phyloP scores from a whole-genome alignment of 139 green algal genomes.

The Eudorina sp. region DNA sequence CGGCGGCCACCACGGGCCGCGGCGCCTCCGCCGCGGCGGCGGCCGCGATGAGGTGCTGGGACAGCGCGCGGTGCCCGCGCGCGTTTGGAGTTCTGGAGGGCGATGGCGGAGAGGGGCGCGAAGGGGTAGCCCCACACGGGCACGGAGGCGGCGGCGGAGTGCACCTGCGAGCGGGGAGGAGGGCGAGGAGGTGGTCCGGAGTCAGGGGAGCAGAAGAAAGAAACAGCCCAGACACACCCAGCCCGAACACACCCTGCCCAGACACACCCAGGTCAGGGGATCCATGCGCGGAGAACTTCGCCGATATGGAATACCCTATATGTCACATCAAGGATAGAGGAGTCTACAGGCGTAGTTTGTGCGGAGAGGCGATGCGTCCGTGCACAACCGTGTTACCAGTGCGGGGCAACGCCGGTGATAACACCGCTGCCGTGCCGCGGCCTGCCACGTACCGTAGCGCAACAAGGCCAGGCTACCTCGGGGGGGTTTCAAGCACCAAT shows the following conservation, averaged over 20 bases:
- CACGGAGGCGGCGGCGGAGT: slow-evolving; percentile 26
- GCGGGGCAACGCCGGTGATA: too few species aligned
- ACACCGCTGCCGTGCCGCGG: too few species aligned
- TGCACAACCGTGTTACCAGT: not conserved
- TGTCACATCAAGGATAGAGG: not conserved
- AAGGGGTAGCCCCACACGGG: slow-evolving; percentile 73
- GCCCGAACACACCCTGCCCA: not conserved
- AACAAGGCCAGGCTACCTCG: too few species aligned
- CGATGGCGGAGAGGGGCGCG: slow-evolving; percentile 43
- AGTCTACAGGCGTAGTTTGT: too few species aligned
- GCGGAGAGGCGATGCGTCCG: too few species aligned
- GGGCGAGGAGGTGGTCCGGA: not conserved
- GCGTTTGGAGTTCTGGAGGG: slow-evolving; percentile 62
- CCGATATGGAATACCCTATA: not conserved
- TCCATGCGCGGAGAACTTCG: not conserved
- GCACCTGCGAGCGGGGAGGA: slow-evolving; percentile 20
- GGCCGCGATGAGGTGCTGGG: slow-evolving; percentile 32
- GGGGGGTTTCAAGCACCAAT: too few species aligned
- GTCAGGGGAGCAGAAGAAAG: not conserved
- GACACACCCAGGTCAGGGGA: not conserved
- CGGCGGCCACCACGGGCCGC: slow-evolving; percentile 40
- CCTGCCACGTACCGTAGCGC: too few species aligned
- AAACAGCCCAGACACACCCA: not conserved
- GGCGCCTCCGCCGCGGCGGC: slow-evolving; percentile 33
- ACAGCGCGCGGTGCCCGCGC: slow-evolving; percentile 56